Percentiles rank a stretch among this genome's conserved stretches.
phyloP scores from a whole-genome alignment of 2,329 filamentous ascomycete genomes.

The Botrytis porri region DNA sequence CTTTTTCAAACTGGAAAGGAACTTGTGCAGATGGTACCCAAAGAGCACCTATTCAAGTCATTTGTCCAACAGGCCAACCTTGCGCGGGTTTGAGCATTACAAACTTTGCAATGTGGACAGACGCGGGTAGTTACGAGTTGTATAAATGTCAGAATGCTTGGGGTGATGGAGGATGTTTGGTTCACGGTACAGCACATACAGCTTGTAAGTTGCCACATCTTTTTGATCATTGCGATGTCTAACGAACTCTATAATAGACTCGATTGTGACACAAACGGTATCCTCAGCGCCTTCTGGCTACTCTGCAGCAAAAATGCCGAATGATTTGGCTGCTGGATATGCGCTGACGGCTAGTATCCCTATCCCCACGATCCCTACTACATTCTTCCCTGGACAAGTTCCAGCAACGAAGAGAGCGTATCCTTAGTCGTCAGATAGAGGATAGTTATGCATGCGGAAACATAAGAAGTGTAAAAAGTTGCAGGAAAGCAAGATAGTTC shows the following conservation, averaged over 20 bases:
- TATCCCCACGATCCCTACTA: conserved; percentile 24
- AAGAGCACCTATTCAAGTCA: conserved; percentile 39
- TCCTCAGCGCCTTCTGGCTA: conserved; percentile 19
- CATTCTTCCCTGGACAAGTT: conserved; percentile 22
- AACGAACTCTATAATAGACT: conserved; percentile 9
- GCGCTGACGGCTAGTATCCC: conserved; percentile 19
- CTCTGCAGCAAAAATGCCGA: conserved; percentile 22
- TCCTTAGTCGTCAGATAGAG: neutral
- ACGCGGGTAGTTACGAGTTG: conserved; percentile 13
- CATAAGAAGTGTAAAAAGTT: neutral
- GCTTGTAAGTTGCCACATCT: neutral
- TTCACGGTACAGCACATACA: conserved; percentile 15
- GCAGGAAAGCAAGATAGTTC: neutral
- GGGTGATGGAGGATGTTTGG: conserved; percentile 18
- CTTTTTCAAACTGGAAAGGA: conserved; percentile 55
- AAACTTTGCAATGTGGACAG: conserved; percentile 41
- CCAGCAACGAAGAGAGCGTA: conserved; percentile 22
- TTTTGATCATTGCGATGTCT: neutral
- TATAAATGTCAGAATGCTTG: conserved; percentile 20
- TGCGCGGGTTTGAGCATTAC: conserved; percentile 38
- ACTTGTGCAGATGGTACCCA: conserved; percentile 37
- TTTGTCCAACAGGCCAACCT: conserved; percentile 32
- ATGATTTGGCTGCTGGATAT: conserved; percentile 18
- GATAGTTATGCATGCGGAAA: neutral
- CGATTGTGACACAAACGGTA: conserved; percentile 15